A percentile compares a stretch with the other conserved stretches of the same genome.
Evolutionary conservation across 2,329 filamentous ascomycete species (phyloP).

Genomic region (Aspergillus fumigatus): DNA sequence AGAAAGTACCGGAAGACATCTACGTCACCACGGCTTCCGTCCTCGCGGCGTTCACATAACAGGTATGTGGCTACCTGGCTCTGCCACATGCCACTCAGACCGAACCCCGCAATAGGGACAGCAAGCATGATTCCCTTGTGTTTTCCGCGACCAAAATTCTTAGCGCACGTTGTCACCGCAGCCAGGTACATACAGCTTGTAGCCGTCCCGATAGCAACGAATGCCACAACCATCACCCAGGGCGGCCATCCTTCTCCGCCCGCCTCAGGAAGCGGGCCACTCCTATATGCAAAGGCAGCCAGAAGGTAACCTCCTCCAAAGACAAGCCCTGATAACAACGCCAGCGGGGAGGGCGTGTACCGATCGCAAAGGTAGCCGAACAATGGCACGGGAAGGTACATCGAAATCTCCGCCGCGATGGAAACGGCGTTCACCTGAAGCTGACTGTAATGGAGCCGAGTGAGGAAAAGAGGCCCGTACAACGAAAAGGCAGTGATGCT

Average conservation of each 20-base stretch:
- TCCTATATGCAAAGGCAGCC: constrained; percentile 72
- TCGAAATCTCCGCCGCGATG: constrained; percentile 77
- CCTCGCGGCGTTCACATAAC: constrained; percentile 67
- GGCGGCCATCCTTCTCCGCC: constrained; percentile 64
- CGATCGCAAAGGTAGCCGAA: constrained; percentile 92
- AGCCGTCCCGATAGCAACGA: constrained; percentile 74
- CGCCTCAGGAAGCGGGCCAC: constrained; percentile 50
- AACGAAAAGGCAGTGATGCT: constrained; percentile 92
- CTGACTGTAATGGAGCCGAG: constrained; percentile 80
- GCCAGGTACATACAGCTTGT: constrained; percentile 87
- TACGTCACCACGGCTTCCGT: constrained; percentile 53
- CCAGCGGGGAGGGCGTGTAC: constrained; percentile 71
- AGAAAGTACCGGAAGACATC: constrained; percentile 84
- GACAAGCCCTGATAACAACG: constrained; percentile 64
- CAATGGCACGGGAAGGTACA: constrained; percentile 87
- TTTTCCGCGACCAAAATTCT: constrained; percentile 90
- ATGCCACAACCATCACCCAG: constrained; percentile 77
- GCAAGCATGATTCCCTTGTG: constrained; percentile 86
- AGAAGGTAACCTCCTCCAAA: constrained; percentile 80
- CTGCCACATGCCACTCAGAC: constrained; percentile 91
- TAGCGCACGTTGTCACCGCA: constrained; percentile 91
- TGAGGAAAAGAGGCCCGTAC: constrained; percentile 87
- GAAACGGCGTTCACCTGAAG: constrained; percentile 87
- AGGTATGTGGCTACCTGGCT: constrained; percentile 79
- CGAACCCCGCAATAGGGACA: constrained; percentile 86